Conservation (phyloP, 2,329 filamentous ascomycete species). For the Neodidymelliopsis sp. region DNA sequence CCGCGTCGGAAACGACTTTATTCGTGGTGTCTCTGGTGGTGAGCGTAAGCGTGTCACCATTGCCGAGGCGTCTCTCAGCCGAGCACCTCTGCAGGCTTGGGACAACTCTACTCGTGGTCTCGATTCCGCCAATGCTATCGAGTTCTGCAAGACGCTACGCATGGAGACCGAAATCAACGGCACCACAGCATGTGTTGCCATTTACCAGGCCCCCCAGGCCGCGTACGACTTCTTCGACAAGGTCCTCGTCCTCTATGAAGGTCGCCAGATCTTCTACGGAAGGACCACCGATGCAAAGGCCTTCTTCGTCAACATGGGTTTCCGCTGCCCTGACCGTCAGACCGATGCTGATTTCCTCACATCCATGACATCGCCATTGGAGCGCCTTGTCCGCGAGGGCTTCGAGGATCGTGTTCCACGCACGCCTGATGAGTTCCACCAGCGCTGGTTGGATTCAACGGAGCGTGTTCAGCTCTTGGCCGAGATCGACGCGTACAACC, state of each 20-base stretch:
- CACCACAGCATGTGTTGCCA: conserved; percentile 72
- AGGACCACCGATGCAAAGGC: conserved; percentile 66
- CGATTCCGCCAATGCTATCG: conserved; percentile 77
- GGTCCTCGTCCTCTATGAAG: conserved; percentile 71
- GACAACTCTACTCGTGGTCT: conserved; percentile 79
- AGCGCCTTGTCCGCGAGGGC: conserved; percentile 55
- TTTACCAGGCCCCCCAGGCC: conserved; percentile 74
- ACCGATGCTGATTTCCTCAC: conserved; percentile 81
- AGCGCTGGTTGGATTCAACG: conserved; percentile 62
- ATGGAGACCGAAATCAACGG: conserved; percentile 72
- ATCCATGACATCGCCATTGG: conserved; percentile 67
- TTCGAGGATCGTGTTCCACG: conserved; percentile 57
- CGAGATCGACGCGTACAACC: conserved; percentile 57
- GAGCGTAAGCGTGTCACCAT: conserved; percentile 85
- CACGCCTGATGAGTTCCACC: conserved; percentile 59
- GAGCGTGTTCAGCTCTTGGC: conserved; percentile 55
- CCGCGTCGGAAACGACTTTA: conserved; percentile 75
- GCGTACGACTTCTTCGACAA: conserved; percentile 77
- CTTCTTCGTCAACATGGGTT: conserved; percentile 77
- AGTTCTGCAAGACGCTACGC: conserved; percentile 75
- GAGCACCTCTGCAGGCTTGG: conserved; percentile 73
- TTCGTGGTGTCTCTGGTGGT: conserved; percentile 77
- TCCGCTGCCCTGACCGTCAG: conserved; percentile 73
- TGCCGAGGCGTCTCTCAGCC: conserved; percentile 75
- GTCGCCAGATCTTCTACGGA: conserved; percentile 77